These are phyloP conservation scores for Rhinocladiella mackenziei DNA, from an alignment of 2,329 filamentous ascomycete species.

Conservation along the genomic window DNA sequence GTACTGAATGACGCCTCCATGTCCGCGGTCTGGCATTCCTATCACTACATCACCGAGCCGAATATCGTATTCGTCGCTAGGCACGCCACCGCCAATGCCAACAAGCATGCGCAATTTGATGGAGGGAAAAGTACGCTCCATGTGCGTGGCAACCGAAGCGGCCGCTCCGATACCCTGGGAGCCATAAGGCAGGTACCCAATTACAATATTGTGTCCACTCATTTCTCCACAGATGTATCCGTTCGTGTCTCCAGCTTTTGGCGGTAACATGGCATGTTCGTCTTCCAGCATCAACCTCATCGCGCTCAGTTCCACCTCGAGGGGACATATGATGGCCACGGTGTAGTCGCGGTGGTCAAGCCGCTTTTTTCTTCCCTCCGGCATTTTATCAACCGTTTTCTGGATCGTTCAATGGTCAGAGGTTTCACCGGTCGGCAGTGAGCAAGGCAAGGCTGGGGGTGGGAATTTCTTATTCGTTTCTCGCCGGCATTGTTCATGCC, in stretches of 20 bases:
- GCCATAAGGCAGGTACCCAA: slow-evolving; percentile 21
- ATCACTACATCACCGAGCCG: slow-evolving; percentile 32
- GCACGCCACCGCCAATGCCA: slow-evolving; percentile 31
- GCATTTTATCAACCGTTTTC: no score
- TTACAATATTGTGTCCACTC: slow-evolving; percentile 24
- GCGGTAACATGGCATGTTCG: slow-evolving; percentile 16
- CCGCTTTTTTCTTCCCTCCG: neutral
- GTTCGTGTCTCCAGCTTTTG: slow-evolving; percentile 6
- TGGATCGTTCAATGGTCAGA: no score
- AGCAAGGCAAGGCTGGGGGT: no score
- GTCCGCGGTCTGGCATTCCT: slow-evolving; percentile 24
- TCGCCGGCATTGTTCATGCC: no score
- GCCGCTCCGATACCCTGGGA: slow-evolving; percentile 24
- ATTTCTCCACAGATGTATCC: slow-evolving; percentile 26
- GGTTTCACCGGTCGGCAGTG: no score
- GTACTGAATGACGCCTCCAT: slow-evolving; percentile 29
- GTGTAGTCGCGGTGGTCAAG: slow-evolving; percentile 24
- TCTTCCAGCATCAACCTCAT: slow-evolving; percentile 30
- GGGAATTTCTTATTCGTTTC: no score
- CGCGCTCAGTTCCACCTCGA: slow-evolving; percentile 31
- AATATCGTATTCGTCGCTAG: slow-evolving; percentile 24
- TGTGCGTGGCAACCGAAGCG: slow-evolving; percentile 23
- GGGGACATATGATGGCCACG: slow-evolving; percentile 33
- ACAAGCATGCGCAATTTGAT: slow-evolving; percentile 30
- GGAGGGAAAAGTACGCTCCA: slow-evolving; percentile 25